Conservation (phyloP, 306 rosid species). For the Casuarina equisetifolia region DNA sequence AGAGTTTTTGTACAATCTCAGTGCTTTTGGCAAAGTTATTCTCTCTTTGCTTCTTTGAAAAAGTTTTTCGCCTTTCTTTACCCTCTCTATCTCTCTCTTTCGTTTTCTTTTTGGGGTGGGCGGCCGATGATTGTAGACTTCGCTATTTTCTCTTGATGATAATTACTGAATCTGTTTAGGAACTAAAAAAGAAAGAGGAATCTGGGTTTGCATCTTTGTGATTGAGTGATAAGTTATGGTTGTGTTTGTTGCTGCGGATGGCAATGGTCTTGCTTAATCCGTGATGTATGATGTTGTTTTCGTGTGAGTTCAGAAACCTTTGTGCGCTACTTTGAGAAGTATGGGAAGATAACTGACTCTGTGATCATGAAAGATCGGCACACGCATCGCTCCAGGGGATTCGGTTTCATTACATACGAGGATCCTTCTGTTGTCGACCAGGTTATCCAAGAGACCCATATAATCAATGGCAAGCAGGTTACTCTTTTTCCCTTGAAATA, state of each 20-base stretch:
- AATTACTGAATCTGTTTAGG: background rate
- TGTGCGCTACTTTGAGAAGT: conserved; percentile 77
- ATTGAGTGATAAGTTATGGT: background rate
- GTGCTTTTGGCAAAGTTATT: background rate
- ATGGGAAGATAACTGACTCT: conserved; percentile 89
- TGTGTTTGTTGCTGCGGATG: background rate
- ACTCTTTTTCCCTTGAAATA: background rate
- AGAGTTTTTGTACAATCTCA: background rate
- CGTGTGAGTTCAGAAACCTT: conserved; percentile 56
- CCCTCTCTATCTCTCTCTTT: too few species aligned
- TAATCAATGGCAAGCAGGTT: conserved; percentile 80
- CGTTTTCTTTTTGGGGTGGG: too few species aligned
- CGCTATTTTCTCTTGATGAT: background rate
- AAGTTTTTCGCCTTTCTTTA: background rate
- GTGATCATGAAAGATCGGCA: conserved; percentile 92
- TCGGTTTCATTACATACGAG: conserved; percentile 84
- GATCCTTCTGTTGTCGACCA: conserved; percentile 85
- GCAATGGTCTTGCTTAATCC: background rate
- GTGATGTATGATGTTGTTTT: background rate
- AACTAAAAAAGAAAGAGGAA: background rate
- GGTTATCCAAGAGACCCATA: conserved; percentile 73
- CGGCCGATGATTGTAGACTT: too few species aligned
- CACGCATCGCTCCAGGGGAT: conserved; percentile 81
- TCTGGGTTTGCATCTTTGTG: background rate
- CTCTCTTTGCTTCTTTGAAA: background rate